Base-by-base conservation (phyloP, 129 eudicot species). In the Mikania micrantha region DNA sequence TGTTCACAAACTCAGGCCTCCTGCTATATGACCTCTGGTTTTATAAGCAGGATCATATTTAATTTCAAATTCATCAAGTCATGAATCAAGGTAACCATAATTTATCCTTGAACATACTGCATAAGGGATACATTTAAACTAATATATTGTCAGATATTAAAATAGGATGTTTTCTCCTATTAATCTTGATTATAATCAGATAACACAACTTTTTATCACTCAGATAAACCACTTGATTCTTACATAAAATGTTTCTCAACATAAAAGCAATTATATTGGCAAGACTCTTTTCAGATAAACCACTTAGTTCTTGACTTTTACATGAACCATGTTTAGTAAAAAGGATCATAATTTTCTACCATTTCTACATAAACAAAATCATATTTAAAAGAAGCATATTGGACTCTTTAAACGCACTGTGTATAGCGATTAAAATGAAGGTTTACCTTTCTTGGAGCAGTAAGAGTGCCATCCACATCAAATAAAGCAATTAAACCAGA, bases 381-480 rank as follows among this genome's bases (percentile, higher is more conserved):
- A 57, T 10, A 5, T 27, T 15, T 1, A 11, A 11, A 44, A 13
- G 12, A 67, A 67, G 31, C 36, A 66, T 11, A 58, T 29, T 40
- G 53, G 60, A 53, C 35, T 20, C 62, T 29, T 22, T 28, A 39
- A 53, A 3, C 49, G 47, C 64, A 42, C 32, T 19, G 20, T 17
- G 29, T 4, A 34, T 21, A 34, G 42, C n/a, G 42, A 44, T 22
- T 57, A 45, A 68, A 35, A 67, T 29, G 8, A 9, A 62, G 64
- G 74, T 38, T 34, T 73, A 92, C 98, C 90, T 88, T 92, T 47
- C 98, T 53, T 15, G 98, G 83, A 31, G 91, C 86, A 1, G 98
- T 92, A 22, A 92, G 96, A 36, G 98, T 92, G 71, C 98, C 98
- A 82, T 92, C 98, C 31, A 92, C 95, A 78, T 92, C 98, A 56